Percentiles rank a stretch among this genome's conserved stretches.
Evolutionary conservation across 306 rosid species (phyloP).

Genomic region (Ormosia semicastrata): DNA sequence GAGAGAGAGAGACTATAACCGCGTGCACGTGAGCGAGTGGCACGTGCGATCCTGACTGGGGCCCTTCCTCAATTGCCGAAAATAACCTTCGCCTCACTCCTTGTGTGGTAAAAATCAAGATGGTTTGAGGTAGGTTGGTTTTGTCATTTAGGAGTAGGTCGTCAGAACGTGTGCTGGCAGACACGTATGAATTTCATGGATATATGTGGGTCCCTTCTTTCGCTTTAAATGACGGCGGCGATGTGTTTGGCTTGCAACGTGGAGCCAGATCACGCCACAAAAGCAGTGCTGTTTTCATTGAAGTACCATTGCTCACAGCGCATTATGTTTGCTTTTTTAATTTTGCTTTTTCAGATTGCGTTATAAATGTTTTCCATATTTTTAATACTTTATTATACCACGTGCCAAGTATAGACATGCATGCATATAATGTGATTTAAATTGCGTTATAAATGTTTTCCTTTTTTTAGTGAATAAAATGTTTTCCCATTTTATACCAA

Average conservation of each 20-base stretch:
- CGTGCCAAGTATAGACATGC: too few species aligned
- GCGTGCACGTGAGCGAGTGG: constrained; percentile 38
- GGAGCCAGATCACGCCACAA: neutral
- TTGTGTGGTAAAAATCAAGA: neutral
- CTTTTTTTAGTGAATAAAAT: too few species aligned
- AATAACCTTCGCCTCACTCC: neutral
- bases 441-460: too few species aligned
- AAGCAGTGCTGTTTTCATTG: neutral
- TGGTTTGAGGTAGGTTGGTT: neutral
- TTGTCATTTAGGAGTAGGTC: neutral
- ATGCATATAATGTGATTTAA: too few species aligned
- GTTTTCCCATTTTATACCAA: too few species aligned
- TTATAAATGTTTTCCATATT: too few species aligned
- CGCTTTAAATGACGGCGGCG: constrained; percentile 33
- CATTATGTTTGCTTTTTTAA: too few species aligned
- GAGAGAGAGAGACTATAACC: constrained; percentile 18
- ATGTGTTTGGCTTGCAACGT: neutral
- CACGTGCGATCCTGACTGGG: neutral
- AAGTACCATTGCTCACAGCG: neutral
- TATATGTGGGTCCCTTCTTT: constrained; percentile 33
- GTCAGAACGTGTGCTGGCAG: constrained; percentile 31
- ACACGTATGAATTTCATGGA: constrained; percentile 42
- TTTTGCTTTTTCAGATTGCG: too few species aligned
- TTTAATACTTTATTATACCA: too few species aligned
- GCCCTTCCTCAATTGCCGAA: neutral